Conservation (phyloP, 306 rosid genomes). For the Acacia melanoxylon region DNA sequence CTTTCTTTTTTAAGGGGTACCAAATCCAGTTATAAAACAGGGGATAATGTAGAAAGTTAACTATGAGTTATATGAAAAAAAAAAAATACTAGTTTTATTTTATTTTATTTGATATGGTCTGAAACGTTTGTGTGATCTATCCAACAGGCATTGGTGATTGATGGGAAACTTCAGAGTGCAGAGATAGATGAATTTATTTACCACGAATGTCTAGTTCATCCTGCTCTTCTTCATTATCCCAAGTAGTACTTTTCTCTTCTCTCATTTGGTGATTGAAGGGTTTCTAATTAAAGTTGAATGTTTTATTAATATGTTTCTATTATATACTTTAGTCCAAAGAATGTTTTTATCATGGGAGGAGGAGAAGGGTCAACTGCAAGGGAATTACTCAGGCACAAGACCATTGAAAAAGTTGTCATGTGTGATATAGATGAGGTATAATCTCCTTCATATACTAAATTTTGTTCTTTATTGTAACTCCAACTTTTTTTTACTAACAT, state of each 20-base stretch:
- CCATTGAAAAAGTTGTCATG: constrained; percentile 84
- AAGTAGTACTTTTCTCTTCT: constrained; percentile 44
- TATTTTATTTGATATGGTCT: neutral
- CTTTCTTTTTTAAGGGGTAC: neutral
- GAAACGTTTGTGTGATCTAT: neutral
- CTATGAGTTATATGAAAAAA: neutral
- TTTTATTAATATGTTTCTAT: neutral
- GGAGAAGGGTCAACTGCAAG: constrained; percentile 99
- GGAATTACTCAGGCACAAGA: constrained; percentile 82
- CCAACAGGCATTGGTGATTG: constrained; percentile 83
- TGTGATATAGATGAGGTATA: constrained; percentile 94
- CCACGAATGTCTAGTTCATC: constrained; percentile 98
- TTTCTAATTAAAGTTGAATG: neutral
- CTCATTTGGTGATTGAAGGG: neutral
- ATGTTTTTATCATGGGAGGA: constrained; percentile 95
- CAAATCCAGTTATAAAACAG: neutral
- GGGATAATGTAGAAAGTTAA: neutral
- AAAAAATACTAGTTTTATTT: neutral
- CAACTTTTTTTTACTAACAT: neutral
- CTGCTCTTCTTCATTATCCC: constrained; percentile 85
- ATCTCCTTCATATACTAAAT: neutral
- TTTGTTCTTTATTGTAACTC: neutral
- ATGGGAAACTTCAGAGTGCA: constrained; percentile 98
- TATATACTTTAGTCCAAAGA: constrained; percentile 56
- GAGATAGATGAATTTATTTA: constrained; percentile 95